Conservation (phyloP, 306 rosid genomes). For the Abrus pulchellus region DNA sequence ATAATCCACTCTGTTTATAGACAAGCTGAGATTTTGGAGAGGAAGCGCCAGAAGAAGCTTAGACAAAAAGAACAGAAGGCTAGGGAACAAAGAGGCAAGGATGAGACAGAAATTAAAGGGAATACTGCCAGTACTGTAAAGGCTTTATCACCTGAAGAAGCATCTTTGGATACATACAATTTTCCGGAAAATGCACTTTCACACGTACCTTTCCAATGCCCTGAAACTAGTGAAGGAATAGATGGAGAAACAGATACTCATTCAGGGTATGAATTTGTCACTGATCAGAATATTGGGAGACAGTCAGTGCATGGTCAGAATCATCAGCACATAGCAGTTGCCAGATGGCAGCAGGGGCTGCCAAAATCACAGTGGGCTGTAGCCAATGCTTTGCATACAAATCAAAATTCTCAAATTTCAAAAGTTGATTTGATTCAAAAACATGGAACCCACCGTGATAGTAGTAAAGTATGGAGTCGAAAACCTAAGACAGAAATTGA, state of each 20-base stretch:
- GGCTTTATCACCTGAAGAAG: constrained; percentile 54
- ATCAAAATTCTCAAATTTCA: constrained; percentile 57
- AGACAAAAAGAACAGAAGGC: constrained; percentile 81
- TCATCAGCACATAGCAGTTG: constrained; percentile 35
- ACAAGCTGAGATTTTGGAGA: constrained; percentile 76
- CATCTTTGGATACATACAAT: constrained; percentile 54
- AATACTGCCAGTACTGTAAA: constrained; percentile 48
- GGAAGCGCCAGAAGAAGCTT: constrained; percentile 80
- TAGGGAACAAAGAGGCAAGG: constrained; percentile 59
- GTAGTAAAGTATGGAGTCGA: constrained; percentile 69
- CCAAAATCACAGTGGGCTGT: constrained; percentile 60
- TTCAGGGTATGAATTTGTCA: constrained; percentile 46
- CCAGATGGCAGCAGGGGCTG: constrained; percentile 56
- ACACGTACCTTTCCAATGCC: constrained; percentile 52
- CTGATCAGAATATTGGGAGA: constrained; percentile 60
- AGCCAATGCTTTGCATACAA: constrained; percentile 51
- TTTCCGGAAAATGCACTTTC: constrained; percentile 33
- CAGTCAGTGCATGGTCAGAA: constrained; percentile 50
- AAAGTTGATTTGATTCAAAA: constrained; percentile 59
- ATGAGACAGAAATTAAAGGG: constrained; percentile 51
- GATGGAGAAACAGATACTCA: constrained; percentile 51
- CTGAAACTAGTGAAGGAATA: constrained; percentile 54
- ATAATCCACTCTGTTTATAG: constrained; percentile 53
- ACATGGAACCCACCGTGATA: constrained; percentile 58
- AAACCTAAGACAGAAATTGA: constrained; percentile 67